Conservation (phyloP, 306 rosid genomes). For the Lupinus albus region DNA sequence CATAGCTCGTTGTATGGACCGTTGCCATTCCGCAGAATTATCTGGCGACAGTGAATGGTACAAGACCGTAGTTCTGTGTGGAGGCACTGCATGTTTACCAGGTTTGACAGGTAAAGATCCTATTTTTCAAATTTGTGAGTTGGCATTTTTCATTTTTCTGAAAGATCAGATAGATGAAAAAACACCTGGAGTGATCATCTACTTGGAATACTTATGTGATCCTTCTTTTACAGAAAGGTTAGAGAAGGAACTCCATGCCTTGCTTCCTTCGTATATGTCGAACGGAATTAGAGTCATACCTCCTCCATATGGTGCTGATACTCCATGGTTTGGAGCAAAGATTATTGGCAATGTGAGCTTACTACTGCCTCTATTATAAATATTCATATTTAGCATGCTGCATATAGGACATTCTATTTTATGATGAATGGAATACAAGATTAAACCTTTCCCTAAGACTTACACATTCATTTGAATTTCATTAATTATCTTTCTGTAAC, state of each 20-base stretch:
- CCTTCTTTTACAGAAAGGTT: constrained; percentile 62
- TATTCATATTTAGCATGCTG: constrained; percentile 20
- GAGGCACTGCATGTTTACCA: constrained; percentile 88
- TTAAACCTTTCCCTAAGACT: constrained; percentile 8
- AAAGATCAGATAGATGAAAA: constrained; percentile 22
- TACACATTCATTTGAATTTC: constrained; percentile 4
- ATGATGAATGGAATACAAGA: constrained; percentile 17
- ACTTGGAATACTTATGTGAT: constrained; percentile 25
- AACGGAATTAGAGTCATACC: constrained; percentile 66
- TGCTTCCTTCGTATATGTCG: constrained; percentile 60
- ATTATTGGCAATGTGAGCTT: constrained; percentile 77
- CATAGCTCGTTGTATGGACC: constrained; percentile 81
- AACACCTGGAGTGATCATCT: constrained; percentile 4
- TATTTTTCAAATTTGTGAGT: not conserved
- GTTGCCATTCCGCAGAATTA: constrained; percentile 69
- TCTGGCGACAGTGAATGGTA: constrained; percentile 69
- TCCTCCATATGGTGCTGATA: constrained; percentile 79
- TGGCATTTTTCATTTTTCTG: constrained; percentile 9
- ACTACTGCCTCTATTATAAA: constrained; percentile 9
- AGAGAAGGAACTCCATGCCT: constrained; percentile 65
- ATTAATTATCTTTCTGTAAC: not conserved
- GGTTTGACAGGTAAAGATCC: constrained; percentile 73
- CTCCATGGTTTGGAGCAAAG: constrained; percentile 92
- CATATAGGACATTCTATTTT: constrained; percentile 2
- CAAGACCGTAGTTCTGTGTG: constrained; percentile 78